A percentile compares a stretch with the other conserved stretches of the same genome.
phyloP scores from a whole-genome alignment of 805 yeast species.

The Saturnispora saitoi region DNA sequence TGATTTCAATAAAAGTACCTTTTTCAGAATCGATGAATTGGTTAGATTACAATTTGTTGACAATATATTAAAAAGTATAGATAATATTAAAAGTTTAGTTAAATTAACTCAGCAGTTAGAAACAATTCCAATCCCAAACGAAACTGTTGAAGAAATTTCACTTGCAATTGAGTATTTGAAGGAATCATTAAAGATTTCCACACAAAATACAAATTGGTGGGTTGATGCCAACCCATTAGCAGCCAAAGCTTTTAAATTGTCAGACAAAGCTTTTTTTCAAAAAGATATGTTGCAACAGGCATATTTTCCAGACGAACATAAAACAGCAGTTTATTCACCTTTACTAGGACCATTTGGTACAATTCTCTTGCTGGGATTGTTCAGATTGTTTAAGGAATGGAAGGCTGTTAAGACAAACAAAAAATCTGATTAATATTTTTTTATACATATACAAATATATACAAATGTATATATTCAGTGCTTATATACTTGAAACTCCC shows the following conservation, averaged over 20 bases:
- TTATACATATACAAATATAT: background rate
- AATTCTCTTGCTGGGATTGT: constrained; percentile 45
- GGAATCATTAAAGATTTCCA: constrained; percentile 28
- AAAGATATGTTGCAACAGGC: constrained; percentile 93
- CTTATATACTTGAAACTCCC: no score
- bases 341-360: constrained; percentile 77
- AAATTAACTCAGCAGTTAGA: constrained; percentile 61
- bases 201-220: constrained; percentile 21
- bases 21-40: constrained; percentile 56
- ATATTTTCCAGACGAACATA: constrained; percentile 92
- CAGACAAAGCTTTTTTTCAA: constrained; percentile 81
- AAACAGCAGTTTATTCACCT: constrained; percentile 88
- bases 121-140: constrained; percentile 75
- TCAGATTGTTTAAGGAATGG: constrained; percentile 37
- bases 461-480: background rate
- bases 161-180: constrained; percentile 35
- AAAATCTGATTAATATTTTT: background rate
- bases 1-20: constrained; percentile 45
- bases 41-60: constrained; percentile 49
- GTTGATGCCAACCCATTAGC: constrained; percentile 32
- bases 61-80: constrained; percentile 53
- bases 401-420: background rate
- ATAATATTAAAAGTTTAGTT: constrained; percentile 64
- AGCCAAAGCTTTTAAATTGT: constrained; percentile 47
- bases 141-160: constrained; percentile 52